A percentile compares a stretch with the other conserved stretches of the same genome.
Conservation (phyloP, 83 land plant species). For the Picea mariana region DNA sequence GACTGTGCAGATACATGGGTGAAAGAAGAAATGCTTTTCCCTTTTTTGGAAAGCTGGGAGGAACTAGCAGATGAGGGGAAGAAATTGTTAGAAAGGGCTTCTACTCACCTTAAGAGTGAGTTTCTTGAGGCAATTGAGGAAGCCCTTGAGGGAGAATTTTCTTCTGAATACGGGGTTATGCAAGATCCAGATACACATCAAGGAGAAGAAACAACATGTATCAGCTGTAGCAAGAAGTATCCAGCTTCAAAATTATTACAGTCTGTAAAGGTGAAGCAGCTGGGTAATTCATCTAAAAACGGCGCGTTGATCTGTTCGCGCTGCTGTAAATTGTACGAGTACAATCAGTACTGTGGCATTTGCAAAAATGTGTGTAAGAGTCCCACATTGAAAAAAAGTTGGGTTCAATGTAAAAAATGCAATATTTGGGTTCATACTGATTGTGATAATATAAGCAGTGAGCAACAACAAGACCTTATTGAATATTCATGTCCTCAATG, state of each 20-base stretch:
- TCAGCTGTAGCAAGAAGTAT: neutral
- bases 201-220: neutral
- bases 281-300: neutral
- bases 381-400: neutral
- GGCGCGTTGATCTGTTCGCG: no score
- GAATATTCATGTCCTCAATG: neutral
- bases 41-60: constrained; percentile 27
- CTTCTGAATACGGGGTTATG: constrained; percentile 17
- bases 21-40: constrained; percentile 42
- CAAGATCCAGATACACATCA: neutral
- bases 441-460: neutral
- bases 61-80: neutral
- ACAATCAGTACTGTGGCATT: no score
- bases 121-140: constrained; percentile 66
- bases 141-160: constrained; percentile 54
- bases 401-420: neutral
- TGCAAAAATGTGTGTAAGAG: neutral
- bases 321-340: neutral
- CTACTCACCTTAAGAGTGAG: constrained; percentile 40
- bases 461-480: no score
- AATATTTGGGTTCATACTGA: neutral
- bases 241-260: no score
- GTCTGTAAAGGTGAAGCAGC: neutral
- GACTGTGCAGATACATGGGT: constrained; percentile 43
- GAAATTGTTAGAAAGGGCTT: neutral